Evolutionary conservation across 345 rosid genomes (phyloP).

Genomic region (Salix viminalis): DNA sequence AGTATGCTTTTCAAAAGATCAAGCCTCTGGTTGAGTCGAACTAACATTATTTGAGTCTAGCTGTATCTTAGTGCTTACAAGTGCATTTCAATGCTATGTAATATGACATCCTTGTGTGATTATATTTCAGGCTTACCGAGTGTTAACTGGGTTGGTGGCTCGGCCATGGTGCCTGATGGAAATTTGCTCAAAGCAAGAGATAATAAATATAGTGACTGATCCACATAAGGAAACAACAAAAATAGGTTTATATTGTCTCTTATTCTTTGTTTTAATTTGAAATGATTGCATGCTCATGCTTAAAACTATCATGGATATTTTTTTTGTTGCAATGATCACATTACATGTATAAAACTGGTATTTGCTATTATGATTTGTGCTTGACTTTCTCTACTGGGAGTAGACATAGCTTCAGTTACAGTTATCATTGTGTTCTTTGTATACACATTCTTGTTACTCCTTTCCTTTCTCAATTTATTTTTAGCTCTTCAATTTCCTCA

Average conservation of each 20-base stretch:
- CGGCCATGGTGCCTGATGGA: conserved; percentile 85
- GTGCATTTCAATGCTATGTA: background rate
- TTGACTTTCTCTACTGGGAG: too few species aligned
- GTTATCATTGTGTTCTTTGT: too few species aligned
- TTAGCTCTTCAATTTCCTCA: too few species aligned
- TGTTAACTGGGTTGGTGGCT: conserved; percentile 65
- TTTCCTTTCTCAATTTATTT: too few species aligned
- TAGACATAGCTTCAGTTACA: too few species aligned
- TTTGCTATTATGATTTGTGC: background rate
- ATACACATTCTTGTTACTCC: too few species aligned
- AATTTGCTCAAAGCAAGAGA: conserved; percentile 70
- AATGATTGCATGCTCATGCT: background rate
- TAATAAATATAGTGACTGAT: conserved; percentile 57
- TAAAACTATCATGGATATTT: background rate
- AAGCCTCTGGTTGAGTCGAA: background rate
- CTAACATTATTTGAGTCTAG: background rate
- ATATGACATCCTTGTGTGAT: conserved; percentile 10
- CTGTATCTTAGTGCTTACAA: background rate
- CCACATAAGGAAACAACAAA: conserved; percentile 63
- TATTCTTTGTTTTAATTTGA: background rate
- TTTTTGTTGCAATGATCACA: background rate
- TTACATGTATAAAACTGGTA: background rate
- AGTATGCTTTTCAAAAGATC: background rate
- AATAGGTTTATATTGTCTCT: conserved; percentile 43
- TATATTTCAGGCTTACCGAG: conserved; percentile 69